These are phyloP conservation scores for Nitzschia putrida DNA, from an alignment of 108 stramenopile species.

Conservation along the genomic window DNA sequence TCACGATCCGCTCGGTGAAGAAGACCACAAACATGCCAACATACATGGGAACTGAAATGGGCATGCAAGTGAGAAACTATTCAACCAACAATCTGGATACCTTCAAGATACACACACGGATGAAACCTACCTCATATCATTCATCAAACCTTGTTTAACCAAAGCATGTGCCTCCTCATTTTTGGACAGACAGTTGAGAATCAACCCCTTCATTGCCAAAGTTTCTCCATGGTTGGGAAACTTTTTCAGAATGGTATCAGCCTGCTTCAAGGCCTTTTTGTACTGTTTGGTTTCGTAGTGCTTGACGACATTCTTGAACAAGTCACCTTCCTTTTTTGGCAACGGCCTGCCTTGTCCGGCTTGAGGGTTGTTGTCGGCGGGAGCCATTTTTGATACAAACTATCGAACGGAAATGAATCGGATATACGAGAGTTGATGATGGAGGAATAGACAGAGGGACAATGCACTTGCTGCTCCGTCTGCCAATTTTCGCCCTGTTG, in stretches of 20 bases:
- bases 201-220: conserved; percentile 95
- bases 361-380: conserved; percentile 55
- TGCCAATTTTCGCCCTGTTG: too few species aligned
- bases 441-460: too few species aligned
- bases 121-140: conserved; percentile 85
- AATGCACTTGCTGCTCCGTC: too few species aligned
- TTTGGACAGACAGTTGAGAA: conserved; percentile 75
- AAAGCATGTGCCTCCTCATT: conserved; percentile 90
- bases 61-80: neutral
- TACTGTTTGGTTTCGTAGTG: conserved; percentile 97
- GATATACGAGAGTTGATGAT: too few species aligned
- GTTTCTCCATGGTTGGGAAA: conserved; percentile 98
- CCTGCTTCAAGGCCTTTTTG: conserved; percentile 95
- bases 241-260: conserved; percentile 91
- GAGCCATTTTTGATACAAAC: neutral
- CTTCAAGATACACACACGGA: conserved; percentile 1
- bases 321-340: conserved; percentile 91
- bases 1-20: conserved; percentile 93
- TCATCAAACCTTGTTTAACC: conserved; percentile 87
- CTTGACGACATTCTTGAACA: conserved; percentile 90
- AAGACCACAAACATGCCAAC: conserved; percentile 99
- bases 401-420: too few species aligned
- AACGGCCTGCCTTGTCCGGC: conserved; percentile 75
- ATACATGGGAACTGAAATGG: conserved; percentile 86
- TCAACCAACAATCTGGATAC: neutral